Evolutionary conservation across 2,329 filamentous ascomycete genomes (phyloP).

Genomic region (Ceratocystis harringtonii): DNA sequence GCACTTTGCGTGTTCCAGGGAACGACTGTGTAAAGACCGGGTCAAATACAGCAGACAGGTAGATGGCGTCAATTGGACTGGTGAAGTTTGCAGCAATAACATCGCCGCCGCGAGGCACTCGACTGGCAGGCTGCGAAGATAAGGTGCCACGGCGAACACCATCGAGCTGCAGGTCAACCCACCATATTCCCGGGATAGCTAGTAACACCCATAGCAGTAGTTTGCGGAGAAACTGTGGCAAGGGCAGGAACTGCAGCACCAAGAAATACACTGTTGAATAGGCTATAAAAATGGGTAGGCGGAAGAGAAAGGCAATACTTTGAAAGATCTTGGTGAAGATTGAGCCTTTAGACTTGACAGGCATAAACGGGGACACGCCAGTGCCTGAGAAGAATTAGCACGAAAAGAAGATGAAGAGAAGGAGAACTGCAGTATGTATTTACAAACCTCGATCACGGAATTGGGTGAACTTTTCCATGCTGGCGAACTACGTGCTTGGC

Average conservation of each 20-base stretch:
- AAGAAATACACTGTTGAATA: constrained; percentile 59
- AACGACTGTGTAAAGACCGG: constrained; percentile 84
- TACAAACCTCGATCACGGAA: constrained; percentile 69
- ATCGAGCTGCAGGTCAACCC: constrained; percentile 96
- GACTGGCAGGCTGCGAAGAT: constrained; percentile 53
- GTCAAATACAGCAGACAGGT: constrained; percentile 90
- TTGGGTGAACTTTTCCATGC: constrained; percentile 90
- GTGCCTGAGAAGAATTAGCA: constrained; percentile 48
- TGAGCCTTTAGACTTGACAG: constrained; percentile 48
- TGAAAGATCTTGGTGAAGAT: constrained; percentile 49
- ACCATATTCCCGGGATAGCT: constrained; percentile 85
- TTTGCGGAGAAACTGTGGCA: constrained; percentile 53
- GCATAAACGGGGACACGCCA: constrained; percentile 90
- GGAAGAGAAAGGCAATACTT: constrained; percentile 60
- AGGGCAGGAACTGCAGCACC: constrained; percentile 66
- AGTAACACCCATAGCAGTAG: constrained; percentile 76
- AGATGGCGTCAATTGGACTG: constrained; percentile 82
- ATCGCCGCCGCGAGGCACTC: constrained; percentile 63
- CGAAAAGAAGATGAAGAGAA: neutral
- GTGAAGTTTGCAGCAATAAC: constrained; percentile 86
- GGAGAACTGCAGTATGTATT: neutral
- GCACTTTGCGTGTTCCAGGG: constrained; percentile 56
- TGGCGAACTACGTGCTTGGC: constrained; percentile 8
- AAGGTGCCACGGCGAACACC: constrained; percentile 86
- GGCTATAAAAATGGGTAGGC: constrained; percentile 61